Conservation (phyloP, 352 stramenopile species). For the Globisporangium lucens region DNA sequence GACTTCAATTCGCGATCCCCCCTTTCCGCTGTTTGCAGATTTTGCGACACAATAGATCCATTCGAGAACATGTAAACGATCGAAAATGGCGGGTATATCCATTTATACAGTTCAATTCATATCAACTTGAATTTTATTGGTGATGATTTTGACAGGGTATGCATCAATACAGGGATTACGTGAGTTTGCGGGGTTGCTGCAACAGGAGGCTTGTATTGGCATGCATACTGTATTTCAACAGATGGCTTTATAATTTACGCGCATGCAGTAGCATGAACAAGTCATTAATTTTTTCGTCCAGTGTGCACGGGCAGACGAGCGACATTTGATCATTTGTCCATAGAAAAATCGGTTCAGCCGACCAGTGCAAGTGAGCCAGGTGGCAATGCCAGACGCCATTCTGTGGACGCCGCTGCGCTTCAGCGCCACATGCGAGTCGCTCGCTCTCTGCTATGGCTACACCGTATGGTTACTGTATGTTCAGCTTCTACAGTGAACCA, state of each 20-base stretch:
- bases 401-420: neutral
- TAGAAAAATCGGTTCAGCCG: neutral
- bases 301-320: neutral
- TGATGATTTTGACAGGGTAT: neutral
- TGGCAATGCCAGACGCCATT: neutral
- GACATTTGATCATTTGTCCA: neutral
- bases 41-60: neutral
- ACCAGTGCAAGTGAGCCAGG: neutral
- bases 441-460: neutral
- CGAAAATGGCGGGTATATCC: neutral
- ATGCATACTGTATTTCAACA: too few species aligned
- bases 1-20: slow-evolving; percentile 7
- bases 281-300: neutral
- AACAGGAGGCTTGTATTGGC: too few species aligned
- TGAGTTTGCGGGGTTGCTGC: neutral
- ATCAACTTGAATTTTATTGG: neutral
- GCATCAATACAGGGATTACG: neutral
- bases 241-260: neutral
- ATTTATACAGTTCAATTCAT: neutral
- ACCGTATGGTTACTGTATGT: neutral
- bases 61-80: neutral
- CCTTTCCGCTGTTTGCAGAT: neutral
- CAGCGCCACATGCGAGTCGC: neutral
- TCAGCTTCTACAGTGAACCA: neutral
- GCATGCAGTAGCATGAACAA: neutral